Evolutionary conservation across 2,329 filamentous ascomycete genomes (phyloP).

Genomic region (Coniochaeta sp.): DNA sequence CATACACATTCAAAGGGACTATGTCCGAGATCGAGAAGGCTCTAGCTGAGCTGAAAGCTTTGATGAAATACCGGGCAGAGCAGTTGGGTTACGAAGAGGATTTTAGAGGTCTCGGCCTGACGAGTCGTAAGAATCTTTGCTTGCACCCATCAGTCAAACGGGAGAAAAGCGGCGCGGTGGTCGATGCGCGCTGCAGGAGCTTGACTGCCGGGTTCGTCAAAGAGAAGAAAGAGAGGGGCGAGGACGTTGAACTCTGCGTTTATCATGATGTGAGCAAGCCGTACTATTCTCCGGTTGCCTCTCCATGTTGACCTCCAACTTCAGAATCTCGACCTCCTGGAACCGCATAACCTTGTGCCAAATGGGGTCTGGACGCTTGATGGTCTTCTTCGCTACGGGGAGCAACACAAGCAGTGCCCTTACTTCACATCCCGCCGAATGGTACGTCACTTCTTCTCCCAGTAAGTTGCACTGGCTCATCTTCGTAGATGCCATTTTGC

Average conservation of each 20-base stretch:
- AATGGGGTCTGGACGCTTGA: constrained; percentile 96
- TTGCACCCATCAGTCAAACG: constrained; percentile 92
- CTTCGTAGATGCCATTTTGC: constrained; percentile 82
- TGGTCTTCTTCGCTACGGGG: constrained; percentile 79
- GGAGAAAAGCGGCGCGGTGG: constrained; percentile 89
- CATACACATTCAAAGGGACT: constrained; percentile 47
- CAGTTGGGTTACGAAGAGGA: constrained; percentile 89
- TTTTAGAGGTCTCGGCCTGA: constrained; percentile 84
- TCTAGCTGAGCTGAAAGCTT: constrained; percentile 76
- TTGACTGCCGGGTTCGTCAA: constrained; percentile 95
- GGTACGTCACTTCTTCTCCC: constrained; percentile 42
- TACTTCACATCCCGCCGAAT: constrained; percentile 95
- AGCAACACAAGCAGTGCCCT: constrained; percentile 93
- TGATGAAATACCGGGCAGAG: constrained; percentile 92
- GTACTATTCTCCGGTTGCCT: background rate
- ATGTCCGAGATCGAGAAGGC: constrained; percentile 99
- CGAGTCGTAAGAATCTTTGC: constrained; percentile 95
- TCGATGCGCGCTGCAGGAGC: constrained; percentile 93
- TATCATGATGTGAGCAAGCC: constrained; percentile 72
- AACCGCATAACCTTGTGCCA: constrained; percentile 90
- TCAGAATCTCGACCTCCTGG: constrained; percentile 85
- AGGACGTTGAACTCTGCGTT: constrained; percentile 88
- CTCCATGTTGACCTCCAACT: background rate
- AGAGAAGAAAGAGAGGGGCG: constrained; percentile 92
- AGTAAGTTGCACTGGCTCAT: background rate